Percentiles rank a stretch among this genome's conserved stretches.
phyloP scores from a whole-genome alignment of 2,329 filamentous ascomycete species.

The Ascochyta lentis region DNA sequence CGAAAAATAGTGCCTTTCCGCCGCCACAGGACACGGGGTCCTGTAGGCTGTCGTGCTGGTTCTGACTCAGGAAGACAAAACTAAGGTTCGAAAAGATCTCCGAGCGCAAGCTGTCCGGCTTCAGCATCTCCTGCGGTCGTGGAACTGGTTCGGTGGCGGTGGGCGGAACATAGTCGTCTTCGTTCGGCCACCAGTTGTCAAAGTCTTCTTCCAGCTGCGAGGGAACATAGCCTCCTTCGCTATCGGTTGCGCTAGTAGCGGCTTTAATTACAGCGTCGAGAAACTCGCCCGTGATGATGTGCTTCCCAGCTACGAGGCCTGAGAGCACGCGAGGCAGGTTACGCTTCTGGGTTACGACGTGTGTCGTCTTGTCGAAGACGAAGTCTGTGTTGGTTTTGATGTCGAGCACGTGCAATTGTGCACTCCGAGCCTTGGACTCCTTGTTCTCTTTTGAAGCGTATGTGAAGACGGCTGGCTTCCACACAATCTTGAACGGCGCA shows the following conservation, averaged over 20 bases:
- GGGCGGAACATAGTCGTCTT: slow-evolving; percentile 74
- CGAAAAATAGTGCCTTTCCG: slow-evolving; percentile 78
- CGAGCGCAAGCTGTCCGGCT: slow-evolving; percentile 69
- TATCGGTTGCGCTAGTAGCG: slow-evolving; percentile 52
- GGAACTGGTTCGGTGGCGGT: slow-evolving; percentile 76
- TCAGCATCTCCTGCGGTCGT: slow-evolving; percentile 71
- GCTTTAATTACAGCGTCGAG: slow-evolving; percentile 73
- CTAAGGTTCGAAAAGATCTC: slow-evolving; percentile 86
- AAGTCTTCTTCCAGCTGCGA: slow-evolving; percentile 80
- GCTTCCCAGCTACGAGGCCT: slow-evolving; percentile 80
- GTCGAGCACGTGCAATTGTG: slow-evolving; percentile 80
- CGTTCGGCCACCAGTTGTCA: slow-evolving; percentile 77
- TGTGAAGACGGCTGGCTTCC: slow-evolving; percentile 80
- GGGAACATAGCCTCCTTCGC: slow-evolving; percentile 56
- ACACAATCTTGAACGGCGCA: slow-evolving; percentile 72
- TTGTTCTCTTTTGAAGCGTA: slow-evolving; percentile 76
- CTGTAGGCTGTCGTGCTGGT: slow-evolving; percentile 77
- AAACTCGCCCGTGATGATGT: slow-evolving; percentile 76
- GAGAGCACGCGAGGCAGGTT: slow-evolving; percentile 89
- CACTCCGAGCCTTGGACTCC: slow-evolving; percentile 58
- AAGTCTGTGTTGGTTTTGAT: slow-evolving; percentile 84
- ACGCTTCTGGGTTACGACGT: slow-evolving; percentile 86
- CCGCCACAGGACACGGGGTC: slow-evolving; percentile 78
- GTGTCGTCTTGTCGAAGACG: slow-evolving; percentile 74
- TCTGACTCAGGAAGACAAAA: slow-evolving; percentile 82